Base-by-base conservation (phyloP, 164 flowering plant species). In the Umbilicus rupestris region DNA sequence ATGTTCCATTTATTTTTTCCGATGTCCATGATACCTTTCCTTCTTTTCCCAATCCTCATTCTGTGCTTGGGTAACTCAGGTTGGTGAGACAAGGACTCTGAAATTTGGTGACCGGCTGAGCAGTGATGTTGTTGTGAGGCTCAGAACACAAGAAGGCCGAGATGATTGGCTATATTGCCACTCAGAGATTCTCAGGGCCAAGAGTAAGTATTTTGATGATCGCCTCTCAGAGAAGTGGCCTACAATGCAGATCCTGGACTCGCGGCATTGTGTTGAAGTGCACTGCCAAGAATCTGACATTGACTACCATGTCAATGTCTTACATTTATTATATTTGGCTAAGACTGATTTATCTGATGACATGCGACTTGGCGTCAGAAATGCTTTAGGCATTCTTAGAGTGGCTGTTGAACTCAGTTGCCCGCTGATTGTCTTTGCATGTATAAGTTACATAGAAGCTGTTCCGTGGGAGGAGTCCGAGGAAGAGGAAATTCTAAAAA, bases 381-480 rank as follows among this genome's bases (percentile, higher is more conserved):
- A 80, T 72, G 81, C 97, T 15, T 86, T 95, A 66, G 92, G 92
- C 68, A 83, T 83, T 66, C 87, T 95, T 14, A 83, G 63, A 62
- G 97, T 84, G 30, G 87, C 96, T 5, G 69, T 80, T 41, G 73
- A 77, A 49, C 97, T 92, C 29, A 89, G 83, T 22, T 84, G 97
- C 75, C 83, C 73, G 1, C 67, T 73, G 41, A 82, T 95, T 28
- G 67, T 83, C 31, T 44, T 75, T 41, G 79, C 86, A 14, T 91
- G 94, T 77, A 89, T 87, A 52, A 77, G 74, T 29, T 91, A 89
- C 81, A 74, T 91, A 74, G 99, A 95, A 79, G 94, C 97, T 62
- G 83, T 89, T n/a, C 96, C 97, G n/a, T 95, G 99, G 99, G 97
- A 95, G 69, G 99, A 95, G 76, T 72, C 86, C 16, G 97, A 95